Evolutionary conservation across 1,139 yeast species (phyloP), one percentile per base, ranked within the genome.

Genomic region (Eremothecium coryli): DNA sequence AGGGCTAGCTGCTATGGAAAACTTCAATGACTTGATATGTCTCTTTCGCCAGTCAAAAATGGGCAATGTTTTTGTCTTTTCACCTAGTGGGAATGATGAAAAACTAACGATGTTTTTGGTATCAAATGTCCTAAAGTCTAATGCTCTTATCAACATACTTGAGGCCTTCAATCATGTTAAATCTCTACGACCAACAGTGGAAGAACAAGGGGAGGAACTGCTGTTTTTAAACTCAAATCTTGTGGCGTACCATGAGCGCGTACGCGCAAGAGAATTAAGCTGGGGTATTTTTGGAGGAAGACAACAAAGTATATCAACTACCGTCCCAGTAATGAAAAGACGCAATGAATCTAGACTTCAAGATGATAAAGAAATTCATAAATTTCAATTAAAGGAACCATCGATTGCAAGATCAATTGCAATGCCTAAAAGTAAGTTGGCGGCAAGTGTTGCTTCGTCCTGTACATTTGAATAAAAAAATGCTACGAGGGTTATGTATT

Each of bases 161-260:
- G 58, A 55, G 15, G 58, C 56, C 3, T 44, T 53, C 22, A 46
- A 44, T 26, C 52, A 51, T 26, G 38, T 55, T 15, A 52, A 50
- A 31, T 48, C 46, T 8, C 34, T 52, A 21, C 46, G 52, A 35
- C 50, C 50, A 14, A 38, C 49, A 1, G 45, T 44, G 7, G 33
- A 37, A 9, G 43, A 39, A 14, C 24, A 42, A 12, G 40, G 38
- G 12, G 48, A 44, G 9, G 56, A 52, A 15, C 39, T 40, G 14
- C 38, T 50, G 4, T 46, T 43, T 26, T 48, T 55, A 48, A 47
- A 47, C 35, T 39, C 46, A 24, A 52, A 53, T 1, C 37, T 51
- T 13, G 37, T 48, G 4, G 48, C 42, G n/a, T 53, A 48, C 24
- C 49, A 46, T 26, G 59, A 53, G 36, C 38, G 39, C 20, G 44